Conservation (phyloP, 2,329 filamentous ascomycete species). For the Alternaria alternata region DNA sequence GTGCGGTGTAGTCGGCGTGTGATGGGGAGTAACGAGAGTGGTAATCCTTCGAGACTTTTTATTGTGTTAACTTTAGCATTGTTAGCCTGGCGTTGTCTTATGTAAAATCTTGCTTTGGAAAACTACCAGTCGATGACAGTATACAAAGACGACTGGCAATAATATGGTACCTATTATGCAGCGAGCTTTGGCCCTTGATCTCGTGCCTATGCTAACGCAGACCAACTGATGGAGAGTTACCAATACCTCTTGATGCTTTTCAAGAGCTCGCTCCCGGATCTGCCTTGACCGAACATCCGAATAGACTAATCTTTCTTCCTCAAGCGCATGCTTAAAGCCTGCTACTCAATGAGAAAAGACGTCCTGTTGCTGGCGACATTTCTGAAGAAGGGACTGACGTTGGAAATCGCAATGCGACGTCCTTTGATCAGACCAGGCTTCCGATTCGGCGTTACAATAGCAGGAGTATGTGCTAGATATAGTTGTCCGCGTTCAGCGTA, state of each 20-base stretch:
- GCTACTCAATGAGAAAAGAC: constrained; percentile 49
- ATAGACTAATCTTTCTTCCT: constrained; percentile 37
- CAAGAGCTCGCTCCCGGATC: neutral
- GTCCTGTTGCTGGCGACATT: constrained; percentile 26
- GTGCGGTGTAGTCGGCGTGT: neutral
- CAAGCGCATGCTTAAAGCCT: constrained; percentile 41
- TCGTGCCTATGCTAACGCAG: neutral
- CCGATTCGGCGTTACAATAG: neutral
- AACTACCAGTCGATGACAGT: neutral
- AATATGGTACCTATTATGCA: neutral
- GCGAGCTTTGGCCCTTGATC: neutral
- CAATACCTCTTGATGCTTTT: neutral
- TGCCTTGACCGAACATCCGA: neutral
- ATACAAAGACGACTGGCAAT: neutral
- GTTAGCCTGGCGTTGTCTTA: constrained; percentile 19
- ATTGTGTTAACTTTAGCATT: constrained; percentile 14
- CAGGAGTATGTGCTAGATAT: neutral
- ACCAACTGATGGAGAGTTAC: neutral
- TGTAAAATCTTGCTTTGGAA: neutral
- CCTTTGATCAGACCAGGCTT: constrained; percentile 4
- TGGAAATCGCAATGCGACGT: constrained; percentile 1
- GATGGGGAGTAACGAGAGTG: neutral
- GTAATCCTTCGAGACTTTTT: neutral
- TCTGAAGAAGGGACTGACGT: constrained; percentile 14
- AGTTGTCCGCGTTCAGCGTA: neutral